Base-by-base conservation (phyloP, 306 rosid species). In the Vigna radiata region DNA sequence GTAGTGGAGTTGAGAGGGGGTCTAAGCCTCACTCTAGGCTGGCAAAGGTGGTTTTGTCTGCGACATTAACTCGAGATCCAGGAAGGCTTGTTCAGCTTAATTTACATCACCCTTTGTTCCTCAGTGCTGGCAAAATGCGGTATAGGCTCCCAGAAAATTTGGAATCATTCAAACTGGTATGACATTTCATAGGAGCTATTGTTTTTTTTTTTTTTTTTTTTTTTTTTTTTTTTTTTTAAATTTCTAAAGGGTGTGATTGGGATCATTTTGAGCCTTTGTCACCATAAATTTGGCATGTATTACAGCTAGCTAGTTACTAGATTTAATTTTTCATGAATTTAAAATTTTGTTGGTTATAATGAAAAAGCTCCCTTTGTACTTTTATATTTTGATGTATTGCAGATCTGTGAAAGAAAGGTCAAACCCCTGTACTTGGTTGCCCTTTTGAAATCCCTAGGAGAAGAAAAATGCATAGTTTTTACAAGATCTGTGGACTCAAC, bases 1-100 rank as follows among this genome's bases (percentile, higher is more conserved):
- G 97, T 82, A 92, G 98, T 80, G 93, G 97, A 70, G 79, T 90
- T 69, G 98, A 89, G 90, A 88, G 96, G 89, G 97, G 97, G 27
- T 89, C 91, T 75, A 92, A 81, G 77, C 86, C 86, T 73, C 81
- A 84, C 76, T 93, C 92, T 21, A 89, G 98, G 93, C 87, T 95
- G 60, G 90, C 82, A 71, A 95, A 95, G 91, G 89, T 95, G 83
- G 92, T 90, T 85, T 87, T 95, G 70, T 92, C 97, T 73, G 98
- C 97, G 7, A 95, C 92, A 25, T 67, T 90, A 50, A 90, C 97
- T 75, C 97, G 88, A 83, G 93, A 92, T 80, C 97, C 97, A 64
- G 88, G 97, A 80, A 92, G 88, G 87, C 93, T 92, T 80, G 84
- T 88, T 70, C 97, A 88, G 85, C 98, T 90, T 72, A 85, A 89